Conservation (phyloP, 768 basidiomycete genomes). For the Mycena epipterygia region DNA sequence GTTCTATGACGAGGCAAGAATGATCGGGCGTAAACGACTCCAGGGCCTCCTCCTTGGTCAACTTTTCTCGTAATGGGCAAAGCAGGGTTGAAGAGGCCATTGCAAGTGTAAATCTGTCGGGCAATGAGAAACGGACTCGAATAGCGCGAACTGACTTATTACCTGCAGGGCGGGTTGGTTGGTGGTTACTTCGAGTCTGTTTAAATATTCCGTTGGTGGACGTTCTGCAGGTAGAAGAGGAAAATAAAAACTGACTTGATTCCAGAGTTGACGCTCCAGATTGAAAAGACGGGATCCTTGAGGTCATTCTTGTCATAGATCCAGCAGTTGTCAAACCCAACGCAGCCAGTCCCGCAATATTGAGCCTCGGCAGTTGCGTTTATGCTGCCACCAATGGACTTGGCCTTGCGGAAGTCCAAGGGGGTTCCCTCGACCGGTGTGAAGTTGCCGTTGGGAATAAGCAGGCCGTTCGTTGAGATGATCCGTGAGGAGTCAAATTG, state of each 20-base stretch:
- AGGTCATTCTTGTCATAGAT: slow-evolving; percentile 52
- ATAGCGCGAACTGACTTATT: neutral
- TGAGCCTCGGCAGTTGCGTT: slow-evolving; percentile 49
- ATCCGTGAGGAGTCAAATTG: slow-evolving; percentile 55
- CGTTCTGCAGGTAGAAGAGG: neutral
- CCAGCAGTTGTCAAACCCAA: slow-evolving; percentile 64
- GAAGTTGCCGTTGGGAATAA: slow-evolving; percentile 58
- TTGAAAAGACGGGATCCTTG: slow-evolving; percentile 49
- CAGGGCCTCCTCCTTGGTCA: slow-evolving; percentile 58
- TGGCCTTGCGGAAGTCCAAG: slow-evolving; percentile 58
- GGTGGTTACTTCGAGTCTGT: slow-evolving; percentile 59
- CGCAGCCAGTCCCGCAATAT: slow-evolving; percentile 59
- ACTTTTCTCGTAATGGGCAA: slow-evolving; percentile 57
- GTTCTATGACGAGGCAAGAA: slow-evolving; percentile 61
- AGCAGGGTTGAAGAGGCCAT: slow-evolving; percentile 52
- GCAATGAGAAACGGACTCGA: neutral
- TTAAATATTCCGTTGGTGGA: neutral
- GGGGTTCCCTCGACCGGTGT: slow-evolving; percentile 52
- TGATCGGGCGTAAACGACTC: slow-evolving; percentile 50
- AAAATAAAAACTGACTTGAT: slow-evolving; percentile 50
- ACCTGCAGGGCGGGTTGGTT: slow-evolving; percentile 62
- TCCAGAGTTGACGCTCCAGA: slow-evolving; percentile 63
- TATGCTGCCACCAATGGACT: slow-evolving; percentile 55
- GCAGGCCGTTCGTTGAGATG: slow-evolving; percentile 54
- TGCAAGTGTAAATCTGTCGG: slow-evolving; percentile 57